Base-by-base conservation (phyloP, 345 rosid species). In the Citrus mangshanensis region DNA sequence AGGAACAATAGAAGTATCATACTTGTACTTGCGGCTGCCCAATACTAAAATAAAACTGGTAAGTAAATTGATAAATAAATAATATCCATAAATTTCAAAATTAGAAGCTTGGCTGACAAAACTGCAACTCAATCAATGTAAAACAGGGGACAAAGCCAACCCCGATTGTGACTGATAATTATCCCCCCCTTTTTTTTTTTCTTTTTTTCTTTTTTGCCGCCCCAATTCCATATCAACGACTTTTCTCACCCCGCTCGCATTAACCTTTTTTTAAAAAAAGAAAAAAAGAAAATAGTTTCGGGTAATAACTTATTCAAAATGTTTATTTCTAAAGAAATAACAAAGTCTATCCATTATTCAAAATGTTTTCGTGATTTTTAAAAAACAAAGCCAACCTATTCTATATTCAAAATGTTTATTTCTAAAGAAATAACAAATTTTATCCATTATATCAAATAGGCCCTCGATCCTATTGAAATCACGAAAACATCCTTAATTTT, bases 141-240 rank as follows among this genome's bases (percentile, higher is more conserved):
- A 51, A 67, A 76, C 65, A 67, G 46, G 46, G 12, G 72, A 76
- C 55, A 66, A 51, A 34, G 79, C 37, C 55, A 65, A 32, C 79
- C 72, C 64, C 72, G 55, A 55, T 54, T 14, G 72, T n/a, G 79
- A 76, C 79, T 32, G 30, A 19, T 9, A 74, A 49, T 75, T 34
- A 30, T 51, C 68, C 32, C 2, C 14, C 32, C 32, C 32, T 2
- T 32, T 75, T 6, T 35, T 6, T 64, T 49, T 64, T 64, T 6
- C 28, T 19, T 38, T 35, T 35, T 65, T 49, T 51, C 49, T 6
- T 28, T 9, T 38, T 49, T 35, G 7, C 74, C 13, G 14, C 3
- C 35, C 27, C 71, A 65, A 30, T 30, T 32, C 62, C 59, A 63
- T 40, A 38, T 64, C 37, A 2, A 27, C 68, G 69, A 74, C 77